Conservation (phyloP, 192 early-diverging fungal species). For the Coemansia javaensis region DNA sequence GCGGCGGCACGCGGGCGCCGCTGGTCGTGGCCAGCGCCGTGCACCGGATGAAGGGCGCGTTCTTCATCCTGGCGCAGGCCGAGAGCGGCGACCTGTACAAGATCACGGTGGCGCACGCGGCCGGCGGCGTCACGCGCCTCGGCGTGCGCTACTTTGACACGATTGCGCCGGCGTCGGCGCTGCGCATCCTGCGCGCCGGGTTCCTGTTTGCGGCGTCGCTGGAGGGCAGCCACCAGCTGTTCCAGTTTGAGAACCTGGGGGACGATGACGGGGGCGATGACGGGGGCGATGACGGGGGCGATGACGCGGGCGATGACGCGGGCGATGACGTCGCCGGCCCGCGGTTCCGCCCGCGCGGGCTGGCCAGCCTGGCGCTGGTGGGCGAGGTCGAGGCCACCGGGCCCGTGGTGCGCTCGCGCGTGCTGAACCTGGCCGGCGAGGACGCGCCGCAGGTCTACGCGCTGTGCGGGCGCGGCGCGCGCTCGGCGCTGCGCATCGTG, state of each 20-base stretch:
- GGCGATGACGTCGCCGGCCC: slow-evolving; percentile 46
- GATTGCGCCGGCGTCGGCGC: slow-evolving; percentile 68
- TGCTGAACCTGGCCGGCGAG: slow-evolving; percentile 85
- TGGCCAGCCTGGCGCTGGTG: slow-evolving; percentile 83
- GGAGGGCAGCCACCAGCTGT: slow-evolving; percentile 85
- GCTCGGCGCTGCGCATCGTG: slow-evolving; percentile 80
- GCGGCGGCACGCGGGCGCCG: slow-evolving; percentile 56
- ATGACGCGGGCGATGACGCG: slow-evolving; percentile 1
- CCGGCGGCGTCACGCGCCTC: slow-evolving; percentile 59
- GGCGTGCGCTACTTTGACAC: slow-evolving; percentile 95
- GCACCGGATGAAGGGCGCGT: slow-evolving; percentile 81
- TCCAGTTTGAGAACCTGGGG: slow-evolving; percentile 91
- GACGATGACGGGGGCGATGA: slow-evolving; percentile 57
- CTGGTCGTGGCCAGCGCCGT: slow-evolving; percentile 82
- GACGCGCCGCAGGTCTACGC: slow-evolving; percentile 93
- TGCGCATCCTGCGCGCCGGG: slow-evolving; percentile 88
- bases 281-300: not conserved
- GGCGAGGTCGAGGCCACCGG: slow-evolving; percentile 83
- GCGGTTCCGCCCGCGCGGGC: slow-evolving; percentile 68
- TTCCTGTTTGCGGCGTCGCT: slow-evolving; percentile 87
- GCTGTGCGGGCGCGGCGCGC: slow-evolving; percentile 75
- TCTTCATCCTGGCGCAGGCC: slow-evolving; percentile 88
- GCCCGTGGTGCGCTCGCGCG: slow-evolving; percentile 78
- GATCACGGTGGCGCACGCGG: slow-evolving; percentile 76
- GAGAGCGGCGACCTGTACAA: slow-evolving; percentile 95